phyloP scores from a whole-genome alignment of 2,329 filamentous ascomycete genomes.

The Colletotrichum sp. region DNA sequence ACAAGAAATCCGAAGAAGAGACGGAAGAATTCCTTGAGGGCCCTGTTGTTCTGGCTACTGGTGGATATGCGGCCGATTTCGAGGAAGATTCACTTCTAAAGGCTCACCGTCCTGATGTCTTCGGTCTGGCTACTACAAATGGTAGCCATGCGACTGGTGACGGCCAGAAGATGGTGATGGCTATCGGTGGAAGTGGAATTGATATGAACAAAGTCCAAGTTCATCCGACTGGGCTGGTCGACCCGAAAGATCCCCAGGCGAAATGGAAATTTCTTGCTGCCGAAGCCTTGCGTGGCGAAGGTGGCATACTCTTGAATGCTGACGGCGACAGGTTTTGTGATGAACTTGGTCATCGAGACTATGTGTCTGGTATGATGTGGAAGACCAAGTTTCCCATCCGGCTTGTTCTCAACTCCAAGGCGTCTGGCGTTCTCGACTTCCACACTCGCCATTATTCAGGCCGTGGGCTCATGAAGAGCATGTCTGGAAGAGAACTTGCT shows the following conservation, averaged over 20 bases:
- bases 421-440: constrained; percentile 97
- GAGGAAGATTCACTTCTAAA: constrained; percentile 87
- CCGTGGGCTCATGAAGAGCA: constrained; percentile 99
- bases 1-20: constrained; percentile 79
- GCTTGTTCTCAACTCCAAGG: constrained; percentile 97
- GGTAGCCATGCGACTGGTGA: constrained; percentile 97
- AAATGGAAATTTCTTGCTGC: constrained; percentile 99
- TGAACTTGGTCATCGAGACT: constrained; percentile 97
- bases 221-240: constrained; percentile 95
- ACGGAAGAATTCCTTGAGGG: constrained; percentile 69
- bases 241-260: constrained; percentile 95
- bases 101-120: constrained; percentile 94
- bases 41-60: constrained; percentile 91
- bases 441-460: constrained; percentile 99
- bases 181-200: constrained; percentile 95
- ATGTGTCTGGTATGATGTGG: constrained; percentile 99
- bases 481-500: constrained; percentile 89
- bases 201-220: constrained; percentile 99
- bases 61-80: constrained; percentile 98
- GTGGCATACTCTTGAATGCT: constrained; percentile 91
- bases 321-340: constrained; percentile 98
- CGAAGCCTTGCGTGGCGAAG: constrained; percentile 97
- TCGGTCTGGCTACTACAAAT: constrained; percentile 91
- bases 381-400: constrained; percentile 97
- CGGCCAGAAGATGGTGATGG: constrained; percentile 99